phyloP scores from a whole-genome alignment of 768 basidiomycete genomes.

The Hygrocybe coccinea region DNA sequence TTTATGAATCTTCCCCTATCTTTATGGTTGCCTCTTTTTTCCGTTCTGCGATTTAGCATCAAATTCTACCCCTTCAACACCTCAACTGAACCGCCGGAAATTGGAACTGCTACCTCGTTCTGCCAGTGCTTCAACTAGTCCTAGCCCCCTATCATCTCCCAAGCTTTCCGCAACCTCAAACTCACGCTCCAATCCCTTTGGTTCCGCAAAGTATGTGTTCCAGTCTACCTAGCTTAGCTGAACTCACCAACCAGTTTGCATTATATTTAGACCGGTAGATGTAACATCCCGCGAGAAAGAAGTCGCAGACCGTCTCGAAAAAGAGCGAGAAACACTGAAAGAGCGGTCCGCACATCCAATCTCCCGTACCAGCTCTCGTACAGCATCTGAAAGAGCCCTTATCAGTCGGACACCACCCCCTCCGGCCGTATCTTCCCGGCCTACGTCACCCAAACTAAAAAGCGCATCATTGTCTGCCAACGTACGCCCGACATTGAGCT shows the following conservation, averaged over 20 bases:
- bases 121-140: slow-evolving; percentile 55
- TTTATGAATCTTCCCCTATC: slow-evolving; percentile 8
- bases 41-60: slow-evolving; percentile 41
- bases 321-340: slow-evolving; percentile 56
- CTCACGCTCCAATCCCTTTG: slow-evolving; percentile 73
- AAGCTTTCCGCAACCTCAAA: slow-evolving; percentile 50
- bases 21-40: not conserved
- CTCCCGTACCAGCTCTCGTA: slow-evolving; percentile 49
- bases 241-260: not conserved
- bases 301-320: slow-evolving; percentile 65
- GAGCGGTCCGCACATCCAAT: slow-evolving; percentile 41
- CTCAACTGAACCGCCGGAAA: slow-evolving; percentile 72
- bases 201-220: slow-evolving; percentile 64
- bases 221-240: not conserved
- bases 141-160: slow-evolving; percentile 77
- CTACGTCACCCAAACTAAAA: slow-evolving; percentile 27
- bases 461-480: slow-evolving; percentile 33
- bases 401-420: slow-evolving; percentile 28
- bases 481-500: slow-evolving; percentile 72
- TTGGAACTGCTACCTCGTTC: slow-evolving; percentile 83
- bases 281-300: slow-evolving; percentile 70
- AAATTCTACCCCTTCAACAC: slow-evolving; percentile 75
- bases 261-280: slow-evolving; percentile 71
- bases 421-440: slow-evolving; percentile 14
- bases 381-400: slow-evolving; percentile 44